These are phyloP conservation scores for Metroxylon sagu DNA, from an alignment of 176 grass and related monocot species.

Conservation along the genomic window DNA sequence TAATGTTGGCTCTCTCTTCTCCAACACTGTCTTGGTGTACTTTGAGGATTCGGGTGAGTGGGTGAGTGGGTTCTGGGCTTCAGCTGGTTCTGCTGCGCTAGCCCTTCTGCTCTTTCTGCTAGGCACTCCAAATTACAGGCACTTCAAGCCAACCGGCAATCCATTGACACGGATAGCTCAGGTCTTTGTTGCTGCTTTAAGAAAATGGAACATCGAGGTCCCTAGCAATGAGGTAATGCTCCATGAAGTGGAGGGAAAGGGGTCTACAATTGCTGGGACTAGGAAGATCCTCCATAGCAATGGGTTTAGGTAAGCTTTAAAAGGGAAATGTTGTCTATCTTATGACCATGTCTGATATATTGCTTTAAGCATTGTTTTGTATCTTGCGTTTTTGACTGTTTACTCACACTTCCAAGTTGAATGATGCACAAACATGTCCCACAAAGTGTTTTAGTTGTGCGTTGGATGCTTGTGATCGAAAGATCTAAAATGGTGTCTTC, in stretches of 20 bases:
- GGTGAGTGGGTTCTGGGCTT: conserved; percentile 77
- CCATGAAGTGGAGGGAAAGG: conserved; percentile 44
- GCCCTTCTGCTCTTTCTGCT: conserved; percentile 64
- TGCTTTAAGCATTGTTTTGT: too few relatives aligned
- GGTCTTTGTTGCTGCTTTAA: conserved; percentile 51
- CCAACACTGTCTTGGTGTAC: conserved; percentile 76
- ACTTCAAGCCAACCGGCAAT: conserved; percentile 68
- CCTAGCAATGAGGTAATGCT: conserved; percentile 30
- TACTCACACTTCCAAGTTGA: too few relatives aligned
- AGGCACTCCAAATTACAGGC: conserved; percentile 53
- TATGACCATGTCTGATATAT: too few relatives aligned
- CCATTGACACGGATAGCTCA: conserved; percentile 66
- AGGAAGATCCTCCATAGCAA: conserved; percentile 62
- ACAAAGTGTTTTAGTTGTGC: too few relatives aligned
- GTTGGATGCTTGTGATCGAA: background rate
- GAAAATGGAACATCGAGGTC: conserved; percentile 40
- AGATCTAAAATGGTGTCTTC: background rate
- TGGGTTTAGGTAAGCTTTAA: conserved; percentile 25
- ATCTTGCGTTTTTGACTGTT: too few relatives aligned
- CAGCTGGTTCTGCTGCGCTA: conserved; percentile 35
- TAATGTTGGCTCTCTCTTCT: conserved; percentile 64
- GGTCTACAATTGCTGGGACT: conserved; percentile 26
- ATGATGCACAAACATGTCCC: too few relatives aligned
- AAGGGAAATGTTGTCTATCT: too few relatives aligned
- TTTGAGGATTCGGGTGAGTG: conserved; percentile 60